A percentile compares a stretch with the other conserved stretches of the same genome.
These are phyloP conservation scores for Purpureocillium takamizusanense DNA, from an alignment of 2,329 filamentous ascomycete species.

Conservation along the genomic window DNA sequence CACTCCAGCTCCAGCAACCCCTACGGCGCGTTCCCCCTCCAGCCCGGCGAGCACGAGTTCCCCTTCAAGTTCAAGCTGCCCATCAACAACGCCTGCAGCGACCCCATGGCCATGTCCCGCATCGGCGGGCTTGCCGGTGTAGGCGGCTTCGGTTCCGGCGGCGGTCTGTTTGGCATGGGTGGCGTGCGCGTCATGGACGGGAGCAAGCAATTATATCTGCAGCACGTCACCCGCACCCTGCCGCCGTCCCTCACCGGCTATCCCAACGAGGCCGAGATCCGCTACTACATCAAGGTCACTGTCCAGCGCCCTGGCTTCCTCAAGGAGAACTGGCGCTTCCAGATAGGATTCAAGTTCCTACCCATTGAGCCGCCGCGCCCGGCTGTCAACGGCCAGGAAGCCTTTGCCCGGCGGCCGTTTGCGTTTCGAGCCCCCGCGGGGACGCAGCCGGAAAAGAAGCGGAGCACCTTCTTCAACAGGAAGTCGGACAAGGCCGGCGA, in stretches of 20 bases:
- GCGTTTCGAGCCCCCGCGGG: conserved; percentile 38
- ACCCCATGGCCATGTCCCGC: conserved; percentile 41
- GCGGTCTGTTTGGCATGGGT: conserved; percentile 37
- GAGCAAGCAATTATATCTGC: conserved; percentile 50
- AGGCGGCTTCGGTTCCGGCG: conserved; percentile 38
- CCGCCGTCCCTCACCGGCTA: conserved; percentile 86
- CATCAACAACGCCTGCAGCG: conserved; percentile 65
- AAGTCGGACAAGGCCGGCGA: conserved; percentile 16
- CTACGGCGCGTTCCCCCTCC: conserved; percentile 48
- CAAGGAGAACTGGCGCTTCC: conserved; percentile 75
- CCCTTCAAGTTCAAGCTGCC: conserved; percentile 70
- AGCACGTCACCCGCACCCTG: conserved; percentile 75
- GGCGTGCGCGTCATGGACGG: conserved; percentile 54
- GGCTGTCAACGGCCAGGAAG: conserved; percentile 59
- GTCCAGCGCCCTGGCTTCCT: conserved; percentile 81
- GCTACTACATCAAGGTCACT: conserved; percentile 94
- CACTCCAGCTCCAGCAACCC: conserved; percentile 27
- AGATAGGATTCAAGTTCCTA: conserved; percentile 70
- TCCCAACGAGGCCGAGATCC: conserved; percentile 78
- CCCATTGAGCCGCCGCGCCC: conserved; percentile 84
- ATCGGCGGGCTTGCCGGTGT: conserved; percentile 44
- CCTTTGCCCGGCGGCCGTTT: conserved; percentile 69
- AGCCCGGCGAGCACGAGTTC: conserved; percentile 65
- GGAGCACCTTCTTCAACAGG: conserved; percentile 50
- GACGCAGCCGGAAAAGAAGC: conserved; percentile 34